Conservation (phyloP, 2,329 filamentous ascomycete genomes). For the Cladosporium oxysporum region DNA sequence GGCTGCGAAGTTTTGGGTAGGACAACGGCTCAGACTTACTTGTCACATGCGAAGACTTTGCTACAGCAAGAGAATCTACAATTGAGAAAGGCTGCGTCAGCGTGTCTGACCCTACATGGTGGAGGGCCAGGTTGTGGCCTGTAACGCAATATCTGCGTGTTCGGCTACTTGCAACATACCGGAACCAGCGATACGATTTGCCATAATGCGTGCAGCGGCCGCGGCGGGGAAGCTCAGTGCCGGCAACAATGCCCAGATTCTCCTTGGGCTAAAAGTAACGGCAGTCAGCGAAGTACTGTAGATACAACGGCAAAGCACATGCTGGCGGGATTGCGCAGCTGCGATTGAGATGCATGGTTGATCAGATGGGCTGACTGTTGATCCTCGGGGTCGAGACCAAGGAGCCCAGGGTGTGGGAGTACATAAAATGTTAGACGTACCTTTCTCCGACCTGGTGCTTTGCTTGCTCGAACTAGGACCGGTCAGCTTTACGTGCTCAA, state of each 20-base stretch:
- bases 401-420: constrained; percentile 25
- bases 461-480: constrained; percentile 19
- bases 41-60: constrained; percentile 60
- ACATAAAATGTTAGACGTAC: constrained; percentile 20
- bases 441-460: constrained; percentile 20
- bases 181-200: constrained; percentile 55
- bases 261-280: constrained; percentile 46
- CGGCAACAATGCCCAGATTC: constrained; percentile 56
- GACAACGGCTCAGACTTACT: constrained; percentile 40
- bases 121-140: not conserved
- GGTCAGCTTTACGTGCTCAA: constrained; percentile 2
- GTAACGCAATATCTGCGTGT: constrained; percentile 7
- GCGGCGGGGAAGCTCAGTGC: constrained; percentile 55
- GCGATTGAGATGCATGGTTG: not conserved
- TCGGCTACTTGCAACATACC: constrained; percentile 38
- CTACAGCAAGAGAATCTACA: constrained; percentile 57
- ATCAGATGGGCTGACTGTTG: not conserved
- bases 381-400: not conserved
- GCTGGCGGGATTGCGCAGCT: not conserved
- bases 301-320: not conserved
- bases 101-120: not conserved
- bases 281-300: constrained; percentile 6
- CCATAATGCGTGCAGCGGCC: constrained; percentile 57
- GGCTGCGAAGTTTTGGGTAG: not conserved
- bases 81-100: constrained; percentile 7